Percentiles rank a stretch among this genome's conserved stretches.
Evolutionary conservation across 1,139 yeast species (phyloP).

Genomic region (Yamadazyma triangularis): DNA sequence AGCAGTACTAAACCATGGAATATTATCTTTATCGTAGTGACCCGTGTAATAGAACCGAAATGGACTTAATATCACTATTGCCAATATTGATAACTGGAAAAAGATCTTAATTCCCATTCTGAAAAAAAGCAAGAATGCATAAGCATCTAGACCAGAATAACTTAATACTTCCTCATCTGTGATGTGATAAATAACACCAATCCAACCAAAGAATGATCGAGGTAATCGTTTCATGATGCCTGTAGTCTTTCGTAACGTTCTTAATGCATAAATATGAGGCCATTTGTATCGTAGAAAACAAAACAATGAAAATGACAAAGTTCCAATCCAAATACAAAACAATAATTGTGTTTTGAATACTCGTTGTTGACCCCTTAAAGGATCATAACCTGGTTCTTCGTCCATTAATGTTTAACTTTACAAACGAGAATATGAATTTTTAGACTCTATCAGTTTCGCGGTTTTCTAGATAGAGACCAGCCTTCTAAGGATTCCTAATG

Average conservation of each 20-base stretch:
- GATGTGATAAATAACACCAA: constrained; percentile 28
- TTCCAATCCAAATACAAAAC: constrained; percentile 34
- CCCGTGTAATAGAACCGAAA: constrained; percentile 43
- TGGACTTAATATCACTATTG: constrained; percentile 41
- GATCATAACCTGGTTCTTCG: constrained; percentile 16
- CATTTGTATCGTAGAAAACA: constrained; percentile 41
- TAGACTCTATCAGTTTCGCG: too few species aligned
- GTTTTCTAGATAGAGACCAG: too few species aligned
- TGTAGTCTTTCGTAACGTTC: constrained; percentile 34
- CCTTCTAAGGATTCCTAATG: too few species aligned
- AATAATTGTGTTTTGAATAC: constrained; percentile 43
- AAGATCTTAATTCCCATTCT: constrained; percentile 43
- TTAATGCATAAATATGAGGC: constrained; percentile 51
- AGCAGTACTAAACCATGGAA: constrained; percentile 8
- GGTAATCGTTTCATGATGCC: constrained; percentile 32
- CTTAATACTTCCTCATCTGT: constrained; percentile 40
- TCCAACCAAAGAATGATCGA: constrained; percentile 37
- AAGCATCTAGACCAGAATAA: constrained; percentile 43
- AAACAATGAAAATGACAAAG: constrained; percentile 32
- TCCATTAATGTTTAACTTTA: too few species aligned
- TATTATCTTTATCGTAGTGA: constrained; percentile 39
- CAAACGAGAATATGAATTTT: too few species aligned
- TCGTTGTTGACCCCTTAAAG: constrained; percentile 39
- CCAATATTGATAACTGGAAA: constrained; percentile 29
- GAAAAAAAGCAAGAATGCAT: constrained; percentile 41